Evolutionary conservation across 2,329 filamentous ascomycete genomes (phyloP).

Genomic region (Plectosphaerella cucumerina): DNA sequence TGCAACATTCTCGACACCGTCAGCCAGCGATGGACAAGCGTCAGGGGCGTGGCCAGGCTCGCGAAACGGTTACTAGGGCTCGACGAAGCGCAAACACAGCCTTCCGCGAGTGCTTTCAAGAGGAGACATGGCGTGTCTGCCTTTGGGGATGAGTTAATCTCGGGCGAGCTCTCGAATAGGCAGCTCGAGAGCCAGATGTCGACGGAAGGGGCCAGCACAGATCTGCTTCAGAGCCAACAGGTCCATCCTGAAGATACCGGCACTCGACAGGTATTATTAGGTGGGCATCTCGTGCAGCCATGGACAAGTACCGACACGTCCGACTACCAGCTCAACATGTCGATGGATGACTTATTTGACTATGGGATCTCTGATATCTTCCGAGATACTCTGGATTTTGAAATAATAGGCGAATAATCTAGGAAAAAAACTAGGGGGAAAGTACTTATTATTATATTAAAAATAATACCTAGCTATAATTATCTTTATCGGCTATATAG

Average conservation of each 20-base stretch:
- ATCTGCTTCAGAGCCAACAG: neutral
- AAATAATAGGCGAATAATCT: too few relatives aligned
- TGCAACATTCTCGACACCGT: constrained; percentile 7
- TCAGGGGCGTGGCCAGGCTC: constrained; percentile 10
- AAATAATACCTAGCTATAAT: too few relatives aligned
- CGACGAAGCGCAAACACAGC: neutral
- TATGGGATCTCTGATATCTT: constrained; percentile 12
- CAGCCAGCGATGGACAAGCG: constrained; percentile 9
- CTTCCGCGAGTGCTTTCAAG: neutral
- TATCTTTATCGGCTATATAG: too few relatives aligned
- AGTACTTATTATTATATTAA: too few relatives aligned
- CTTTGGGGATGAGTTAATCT: neutral
- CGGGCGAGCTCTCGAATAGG: too few relatives aligned
- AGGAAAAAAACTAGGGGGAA: too few relatives aligned
- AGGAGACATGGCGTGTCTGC: neutral
- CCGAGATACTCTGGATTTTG: too few relatives aligned
- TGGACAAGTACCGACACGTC: neutral
- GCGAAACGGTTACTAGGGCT: constrained; percentile 5
- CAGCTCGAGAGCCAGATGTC: too few relatives aligned
- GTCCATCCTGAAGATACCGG: neutral
- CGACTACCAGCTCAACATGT: constrained; percentile 10
- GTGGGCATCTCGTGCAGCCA: neutral
- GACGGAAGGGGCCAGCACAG: neutral
- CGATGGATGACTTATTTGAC: constrained; percentile 14
- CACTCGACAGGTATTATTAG: too few relatives aligned